Conservation (phyloP, 202 grass and related monocot genomes). For the Elaeis oleifera region DNA sequence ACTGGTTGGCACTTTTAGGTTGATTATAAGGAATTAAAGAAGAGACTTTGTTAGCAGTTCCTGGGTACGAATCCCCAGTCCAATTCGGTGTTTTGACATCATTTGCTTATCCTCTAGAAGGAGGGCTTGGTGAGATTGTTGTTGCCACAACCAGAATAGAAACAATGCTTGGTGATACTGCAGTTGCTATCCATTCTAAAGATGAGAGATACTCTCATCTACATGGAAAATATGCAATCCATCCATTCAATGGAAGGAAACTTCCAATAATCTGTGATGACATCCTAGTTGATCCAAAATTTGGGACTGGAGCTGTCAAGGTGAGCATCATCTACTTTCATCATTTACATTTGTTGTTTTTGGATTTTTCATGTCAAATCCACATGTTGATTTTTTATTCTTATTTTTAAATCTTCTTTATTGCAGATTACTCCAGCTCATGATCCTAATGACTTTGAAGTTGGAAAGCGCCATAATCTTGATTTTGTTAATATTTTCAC, state of each 20-base stretch:
- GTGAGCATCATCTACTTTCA: slow-evolving; percentile 22
- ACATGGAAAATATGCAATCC: slow-evolving; percentile 65
- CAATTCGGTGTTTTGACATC: slow-evolving; percentile 88
- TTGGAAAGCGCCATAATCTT: slow-evolving; percentile 83
- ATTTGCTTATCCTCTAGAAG: slow-evolving; percentile 91
- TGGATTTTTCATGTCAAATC: not conserved
- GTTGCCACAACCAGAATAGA: slow-evolving; percentile 87
- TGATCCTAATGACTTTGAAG: slow-evolving; percentile 96
- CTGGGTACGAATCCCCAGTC: slow-evolving; percentile 51
- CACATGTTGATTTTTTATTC: slow-evolving; percentile 16
- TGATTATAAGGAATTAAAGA: slow-evolving; percentile 75
- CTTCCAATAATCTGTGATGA: slow-evolving; percentile 84
- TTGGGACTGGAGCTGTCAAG: slow-evolving; percentile 92
- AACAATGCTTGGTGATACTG: slow-evolving; percentile 87
- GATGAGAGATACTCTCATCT: slow-evolving; percentile 73
- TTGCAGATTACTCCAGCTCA: slow-evolving; percentile 87
- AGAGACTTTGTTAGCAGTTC: slow-evolving; percentile 60
- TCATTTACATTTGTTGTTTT: slow-evolving; percentile 1
- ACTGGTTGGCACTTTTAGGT: slow-evolving; percentile 43
- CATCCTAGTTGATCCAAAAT: slow-evolving; percentile 67
- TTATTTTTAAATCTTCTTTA: slow-evolving; percentile 7
- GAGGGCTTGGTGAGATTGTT: slow-evolving; percentile 69
- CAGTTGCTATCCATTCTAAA: slow-evolving; percentile 79
- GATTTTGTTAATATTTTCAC: slow-evolving; percentile 90
- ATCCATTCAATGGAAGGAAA: slow-evolving; percentile 68